These are phyloP conservation scores for Coccomyxa subellipsoidea DNA, from an alignment of 163 green algal genomes.

Conservation along the genomic window DNA sequence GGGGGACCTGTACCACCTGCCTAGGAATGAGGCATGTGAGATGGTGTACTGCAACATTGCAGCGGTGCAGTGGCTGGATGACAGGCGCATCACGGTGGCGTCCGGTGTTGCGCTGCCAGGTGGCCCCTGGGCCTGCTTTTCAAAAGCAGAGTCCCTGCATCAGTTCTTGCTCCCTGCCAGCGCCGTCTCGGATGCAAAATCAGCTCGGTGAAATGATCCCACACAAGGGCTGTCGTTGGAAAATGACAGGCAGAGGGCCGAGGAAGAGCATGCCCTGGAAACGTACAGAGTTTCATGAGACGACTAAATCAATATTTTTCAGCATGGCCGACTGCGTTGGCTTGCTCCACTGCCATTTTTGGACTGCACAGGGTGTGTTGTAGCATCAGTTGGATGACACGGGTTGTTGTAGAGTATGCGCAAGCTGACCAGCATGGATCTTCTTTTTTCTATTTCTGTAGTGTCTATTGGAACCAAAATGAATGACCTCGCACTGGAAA, in stretches of 20 bases:
- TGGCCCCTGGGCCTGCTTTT: not conserved
- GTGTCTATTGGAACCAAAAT: no score
- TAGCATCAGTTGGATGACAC: not conserved
- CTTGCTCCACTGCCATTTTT: no score
- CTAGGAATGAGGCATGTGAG: slow-evolving; percentile 35
- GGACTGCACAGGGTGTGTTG: no score
- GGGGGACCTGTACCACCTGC: slow-evolving; percentile 29
- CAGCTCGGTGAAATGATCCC: not conserved
- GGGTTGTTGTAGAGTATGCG: not conserved
- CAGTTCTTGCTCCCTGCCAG: not conserved
- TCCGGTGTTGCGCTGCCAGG: not conserved
- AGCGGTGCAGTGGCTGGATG: slow-evolving; percentile 6
- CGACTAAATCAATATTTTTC: no score
- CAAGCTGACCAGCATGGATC: not conserved
- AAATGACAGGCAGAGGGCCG: no score
- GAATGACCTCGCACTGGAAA: no score
- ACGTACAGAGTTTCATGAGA: no score
- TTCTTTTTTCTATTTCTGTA: not conserved
- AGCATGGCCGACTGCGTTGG: no score
- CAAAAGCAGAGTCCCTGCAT: not conserved
- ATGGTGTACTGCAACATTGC: slow-evolving; percentile 3
- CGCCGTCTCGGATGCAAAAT: not conserved
- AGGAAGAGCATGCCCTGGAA: no score
- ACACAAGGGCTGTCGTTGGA: no score
- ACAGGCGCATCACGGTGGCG: not conserved